Evolutionary conservation across 2,329 filamentous ascomycete species (phyloP).

Genomic region (Colletotrichum spaethianum): DNA sequence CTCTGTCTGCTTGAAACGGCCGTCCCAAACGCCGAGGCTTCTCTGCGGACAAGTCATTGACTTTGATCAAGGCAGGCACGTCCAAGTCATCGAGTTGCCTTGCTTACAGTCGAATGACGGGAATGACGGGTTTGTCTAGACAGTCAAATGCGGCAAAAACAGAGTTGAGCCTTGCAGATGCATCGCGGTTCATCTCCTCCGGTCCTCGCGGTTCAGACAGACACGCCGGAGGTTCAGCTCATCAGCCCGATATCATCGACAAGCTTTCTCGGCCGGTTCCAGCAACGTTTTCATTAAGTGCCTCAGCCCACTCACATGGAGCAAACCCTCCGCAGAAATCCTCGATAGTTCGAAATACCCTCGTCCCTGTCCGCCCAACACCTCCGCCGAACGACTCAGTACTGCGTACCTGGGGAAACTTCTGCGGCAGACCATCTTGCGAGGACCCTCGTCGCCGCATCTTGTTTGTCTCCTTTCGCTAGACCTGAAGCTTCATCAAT

Average conservation of each 20-base stretch:
- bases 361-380: conserved; percentile 19
- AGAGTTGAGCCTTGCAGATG: background rate
- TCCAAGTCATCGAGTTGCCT: background rate
- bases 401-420: background rate
- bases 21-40: conserved; percentile 32
- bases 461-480: background rate
- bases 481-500: conserved; percentile 1
- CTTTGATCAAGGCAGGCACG: background rate
- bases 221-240: background rate
- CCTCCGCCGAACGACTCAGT: background rate
- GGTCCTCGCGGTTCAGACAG: background rate
- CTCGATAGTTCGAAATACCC: conserved; percentile 10
- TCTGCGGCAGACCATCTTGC: background rate
- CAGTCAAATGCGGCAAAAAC: background rate
- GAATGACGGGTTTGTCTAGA: background rate
- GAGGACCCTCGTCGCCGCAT: background rate
- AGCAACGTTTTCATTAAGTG: conserved; percentile 8
- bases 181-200: conserved; percentile 4
- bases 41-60: background rate
- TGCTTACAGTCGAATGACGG: background rate
- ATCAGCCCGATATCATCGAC: conserved; percentile 12
- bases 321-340: conserved; percentile 31
- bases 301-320: conserved; percentile 19
- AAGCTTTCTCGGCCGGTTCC: conserved; percentile 36
- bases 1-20: conserved; percentile 37